Base-by-base conservation (phyloP, 2,329 filamentous ascomycete species). In the Monilinia vaccinii-corymbosi region DNA sequence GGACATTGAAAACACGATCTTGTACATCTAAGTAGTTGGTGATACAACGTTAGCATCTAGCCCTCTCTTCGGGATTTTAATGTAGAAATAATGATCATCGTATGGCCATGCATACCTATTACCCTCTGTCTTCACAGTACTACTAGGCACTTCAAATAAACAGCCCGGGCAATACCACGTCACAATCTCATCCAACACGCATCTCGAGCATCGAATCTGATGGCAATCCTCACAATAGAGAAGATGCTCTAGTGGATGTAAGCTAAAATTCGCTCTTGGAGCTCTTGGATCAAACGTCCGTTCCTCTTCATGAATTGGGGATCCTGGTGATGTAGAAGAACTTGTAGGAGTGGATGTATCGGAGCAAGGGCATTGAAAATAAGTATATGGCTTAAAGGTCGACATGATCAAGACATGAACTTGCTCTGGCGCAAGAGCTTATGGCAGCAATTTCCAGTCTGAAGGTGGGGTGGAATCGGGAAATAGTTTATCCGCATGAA, bases 221-320 rank as follows among this genome's bases (percentile, higher is more conserved):
- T 96, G 91, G 73, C 94, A 99, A 73, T 97, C 94, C 72, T 96
- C 93, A 77, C 94, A 99, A 77, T 96, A 99, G 45, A 97, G 81
- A 31, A 99, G 82, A 71, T 97, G 87, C 71, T 97, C 93, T 48
- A 97, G 85, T 0, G 94, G 93, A 71, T 93, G 97, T 36, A 99
- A 79, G 66, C 91, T 92, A 78, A 91, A 97, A 73, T 91, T 94
- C 61, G 94, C 89, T 42, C 92, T 86, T 18, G 89, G 83, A 62
- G 87, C 86, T 68, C 88, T 85, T 2, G 94, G 91, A 71, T 99
- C 89, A 73, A 99, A 96, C 4, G 89, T 87, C 63, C 81, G 80
- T 61, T 90, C 89, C 65, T 91, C 87, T 61, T 89, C 85, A 55
- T 90, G 85, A 59, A 71, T 74, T 45, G 73, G 70, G 9, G 73